Conservation (phyloP, 2,329 filamentous ascomycete genomes). For the Ophiognomonia clavigignenti-juglandacearum region DNA sequence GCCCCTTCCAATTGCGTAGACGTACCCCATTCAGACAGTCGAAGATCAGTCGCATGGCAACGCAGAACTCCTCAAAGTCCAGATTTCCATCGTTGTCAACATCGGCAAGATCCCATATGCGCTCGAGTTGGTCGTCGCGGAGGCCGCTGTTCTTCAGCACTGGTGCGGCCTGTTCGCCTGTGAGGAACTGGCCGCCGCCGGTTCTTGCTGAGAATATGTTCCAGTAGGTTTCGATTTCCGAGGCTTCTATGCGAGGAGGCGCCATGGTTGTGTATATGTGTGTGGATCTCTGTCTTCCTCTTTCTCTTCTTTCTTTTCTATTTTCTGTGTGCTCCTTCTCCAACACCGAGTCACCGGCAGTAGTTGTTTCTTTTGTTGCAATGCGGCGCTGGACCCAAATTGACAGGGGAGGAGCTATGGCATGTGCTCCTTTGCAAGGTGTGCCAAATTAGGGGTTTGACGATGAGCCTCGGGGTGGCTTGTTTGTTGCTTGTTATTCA, state of each 20-base stretch:
- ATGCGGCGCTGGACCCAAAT: too few relatives aligned
- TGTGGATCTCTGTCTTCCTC: not conserved
- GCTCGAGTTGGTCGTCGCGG: conserved; percentile 77
- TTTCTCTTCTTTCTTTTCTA: not conserved
- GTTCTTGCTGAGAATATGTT: conserved; percentile 58
- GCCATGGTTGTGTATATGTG: conserved; percentile 36
- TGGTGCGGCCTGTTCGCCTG: conserved; percentile 57
- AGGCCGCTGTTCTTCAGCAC: conserved; percentile 61
- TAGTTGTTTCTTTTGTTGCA: too few relatives aligned
- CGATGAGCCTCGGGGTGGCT: too few relatives aligned
- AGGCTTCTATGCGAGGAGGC: conserved; percentile 57
- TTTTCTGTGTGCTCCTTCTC: too few relatives aligned
- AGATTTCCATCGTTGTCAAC: conserved; percentile 96
- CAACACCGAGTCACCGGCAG: too few relatives aligned
- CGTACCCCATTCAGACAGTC: conserved; percentile 90
- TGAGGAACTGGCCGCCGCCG: conserved; percentile 55
- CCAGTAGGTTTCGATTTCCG: conserved; percentile 63
- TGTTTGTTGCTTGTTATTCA: too few relatives aligned
- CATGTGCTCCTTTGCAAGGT: too few relatives aligned
- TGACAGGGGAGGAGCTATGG: too few relatives aligned
- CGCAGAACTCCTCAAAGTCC: conserved; percentile 99
- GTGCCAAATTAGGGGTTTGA: too few relatives aligned
- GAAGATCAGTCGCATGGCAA: conserved; percentile 97
- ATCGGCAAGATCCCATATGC: conserved; percentile 95
- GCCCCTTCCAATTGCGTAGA: conserved; percentile 14